Conservation (phyloP, 768 basidiomycete genomes). For the Dentipellis sp. region DNA sequence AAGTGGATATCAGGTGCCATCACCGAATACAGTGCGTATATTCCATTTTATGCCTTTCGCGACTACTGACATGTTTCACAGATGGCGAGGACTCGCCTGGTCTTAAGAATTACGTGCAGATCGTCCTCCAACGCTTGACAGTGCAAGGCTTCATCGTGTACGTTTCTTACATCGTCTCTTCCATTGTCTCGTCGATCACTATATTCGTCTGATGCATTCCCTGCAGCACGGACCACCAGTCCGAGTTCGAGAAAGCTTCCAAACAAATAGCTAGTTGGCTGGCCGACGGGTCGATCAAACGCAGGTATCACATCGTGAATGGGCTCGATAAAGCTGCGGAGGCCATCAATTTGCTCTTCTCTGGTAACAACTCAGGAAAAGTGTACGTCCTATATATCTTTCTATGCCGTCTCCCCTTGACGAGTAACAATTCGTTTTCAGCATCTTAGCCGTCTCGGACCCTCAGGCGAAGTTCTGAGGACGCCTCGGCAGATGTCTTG, state of each 20-base stretch:
- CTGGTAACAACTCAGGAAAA: neutral
- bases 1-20: constrained; percentile 52
- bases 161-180: constrained; percentile 14
- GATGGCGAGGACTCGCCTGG: constrained; percentile 55
- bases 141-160: constrained; percentile 83
- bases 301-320: neutral
- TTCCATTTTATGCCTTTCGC: constrained; percentile 13
- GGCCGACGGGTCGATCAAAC: neutral
- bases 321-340: neutral
- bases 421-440: neutral
- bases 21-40: constrained; percentile 58
- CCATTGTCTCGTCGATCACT: no score
- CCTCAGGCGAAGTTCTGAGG: neutral
- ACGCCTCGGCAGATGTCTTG: no score
- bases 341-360: neutral
- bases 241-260: neutral
- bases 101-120: constrained; percentile 51
- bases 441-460: neutral
- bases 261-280: neutral
- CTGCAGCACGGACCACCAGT: neutral
- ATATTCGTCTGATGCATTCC: neutral
- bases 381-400: neutral
- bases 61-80: neutral
- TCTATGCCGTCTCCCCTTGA: neutral
- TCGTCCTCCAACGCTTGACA: constrained; percentile 71